Evolutionary conservation across 2,329 filamentous ascomycete species (phyloP).

Genomic region (Hypoxylon sp.): DNA sequence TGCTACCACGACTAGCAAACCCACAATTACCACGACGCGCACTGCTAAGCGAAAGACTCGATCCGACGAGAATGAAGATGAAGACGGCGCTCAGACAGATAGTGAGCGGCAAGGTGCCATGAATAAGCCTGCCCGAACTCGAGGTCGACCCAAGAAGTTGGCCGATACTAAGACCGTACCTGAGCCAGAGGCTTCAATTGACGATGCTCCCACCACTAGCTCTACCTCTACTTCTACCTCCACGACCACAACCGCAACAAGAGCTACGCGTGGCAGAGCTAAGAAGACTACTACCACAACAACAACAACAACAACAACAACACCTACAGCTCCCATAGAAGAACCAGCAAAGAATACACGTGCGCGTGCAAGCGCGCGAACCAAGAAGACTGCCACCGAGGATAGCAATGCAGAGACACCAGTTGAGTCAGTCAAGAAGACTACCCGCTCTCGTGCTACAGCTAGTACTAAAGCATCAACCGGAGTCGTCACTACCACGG

Average conservation of each 20-base stretch:
- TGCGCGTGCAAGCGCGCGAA: slow-evolving; percentile 50
- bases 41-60: slow-evolving; percentile 68
- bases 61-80: slow-evolving; percentile 67
- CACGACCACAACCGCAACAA: slow-evolving; percentile 42
- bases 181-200: slow-evolving; percentile 53
- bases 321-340: slow-evolving; percentile 48
- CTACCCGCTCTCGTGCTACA: slow-evolving; percentile 55
- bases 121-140: slow-evolving; percentile 57
- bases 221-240: background rate
- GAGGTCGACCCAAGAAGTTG: slow-evolving; percentile 65
- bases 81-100: slow-evolving; percentile 57
- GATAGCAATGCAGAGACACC: slow-evolving; percentile 48
- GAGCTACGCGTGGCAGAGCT: slow-evolving; percentile 61
- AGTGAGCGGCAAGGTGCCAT: slow-evolving; percentile 53
- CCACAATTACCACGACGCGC: slow-evolving; percentile 48
- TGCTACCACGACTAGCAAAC: slow-evolving; percentile 36
- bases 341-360: slow-evolving; percentile 51
- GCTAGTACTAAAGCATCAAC: slow-evolving; percentile 59
- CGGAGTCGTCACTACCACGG: slow-evolving; percentile 57
- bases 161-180: slow-evolving; percentile 47
- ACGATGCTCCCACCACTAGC: slow-evolving; percentile 45
- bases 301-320: slow-evolving; percentile 48
- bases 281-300: slow-evolving; percentile 57
- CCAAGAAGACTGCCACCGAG: slow-evolving; percentile 51
- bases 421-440: slow-evolving; percentile 56